Evolutionary conservation across 2,329 filamentous ascomycete genomes (phyloP).

Genomic region (Neocucurbitaria cava): DNA sequence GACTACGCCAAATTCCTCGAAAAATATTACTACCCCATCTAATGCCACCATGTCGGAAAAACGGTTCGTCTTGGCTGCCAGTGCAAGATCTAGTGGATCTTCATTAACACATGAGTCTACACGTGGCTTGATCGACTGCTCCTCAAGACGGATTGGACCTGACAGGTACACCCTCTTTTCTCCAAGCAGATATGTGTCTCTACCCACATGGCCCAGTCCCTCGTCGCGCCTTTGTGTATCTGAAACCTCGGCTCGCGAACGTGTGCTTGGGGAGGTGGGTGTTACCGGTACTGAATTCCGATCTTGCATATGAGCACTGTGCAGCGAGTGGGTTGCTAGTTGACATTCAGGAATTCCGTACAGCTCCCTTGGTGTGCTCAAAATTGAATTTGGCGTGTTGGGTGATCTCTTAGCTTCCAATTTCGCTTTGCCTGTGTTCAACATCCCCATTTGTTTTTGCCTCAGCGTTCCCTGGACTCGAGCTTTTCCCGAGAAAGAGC

Average conservation of each 20-base stretch:
- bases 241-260: constrained; percentile 12
- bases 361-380: constrained; percentile 38
- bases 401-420: constrained; percentile 21
- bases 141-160: constrained; percentile 52
- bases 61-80: constrained; percentile 20
- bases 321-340: constrained; percentile 10
- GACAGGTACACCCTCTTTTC: constrained; percentile 46
- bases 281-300: constrained; percentile 16
- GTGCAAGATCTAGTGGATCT: constrained; percentile 42
- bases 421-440: constrained; percentile 33
- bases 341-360: constrained; percentile 25
- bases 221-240: constrained; percentile 17
- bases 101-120: constrained; percentile 51
- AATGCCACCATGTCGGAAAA: constrained; percentile 34
- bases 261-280: constrained; percentile 11
- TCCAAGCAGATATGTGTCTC: constrained; percentile 1
- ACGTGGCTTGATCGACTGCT: constrained; percentile 34
- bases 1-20: constrained; percentile 49
- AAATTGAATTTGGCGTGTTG: constrained; percentile 36
- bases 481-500: constrained; percentile 23
- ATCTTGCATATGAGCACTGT: constrained; percentile 12
- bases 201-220: not conserved
- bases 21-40: constrained; percentile 53
- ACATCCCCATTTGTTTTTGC: constrained; percentile 24
- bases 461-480: constrained; percentile 32